These are phyloP conservation scores for Harringtonia lauricola DNA, from an alignment of 2,329 filamentous ascomycete species.

Conservation along the genomic window DNA sequence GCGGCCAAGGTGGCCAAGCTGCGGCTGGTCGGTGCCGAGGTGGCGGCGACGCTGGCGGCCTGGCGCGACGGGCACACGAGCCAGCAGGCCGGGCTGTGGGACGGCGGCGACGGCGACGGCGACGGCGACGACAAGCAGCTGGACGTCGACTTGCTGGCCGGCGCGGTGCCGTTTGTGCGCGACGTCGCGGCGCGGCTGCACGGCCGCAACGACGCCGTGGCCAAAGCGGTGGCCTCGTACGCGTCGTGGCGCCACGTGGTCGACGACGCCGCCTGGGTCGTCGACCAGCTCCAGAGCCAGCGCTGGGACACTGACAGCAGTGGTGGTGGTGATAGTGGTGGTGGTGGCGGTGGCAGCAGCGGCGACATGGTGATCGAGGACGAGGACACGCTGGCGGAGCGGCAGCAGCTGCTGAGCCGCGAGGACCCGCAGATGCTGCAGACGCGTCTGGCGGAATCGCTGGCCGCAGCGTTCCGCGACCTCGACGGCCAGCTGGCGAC, in stretches of 20 bases:
- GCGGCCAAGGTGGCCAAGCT: slow-evolving; percentile 53
- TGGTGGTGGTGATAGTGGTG: slow-evolving; percentile 64
- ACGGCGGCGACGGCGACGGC: not conserved
- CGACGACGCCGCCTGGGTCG: slow-evolving; percentile 50
- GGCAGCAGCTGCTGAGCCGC: slow-evolving; percentile 57
- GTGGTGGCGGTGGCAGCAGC: slow-evolving; percentile 44
- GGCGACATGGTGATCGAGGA: slow-evolving; percentile 55
- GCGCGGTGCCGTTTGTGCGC: slow-evolving; percentile 57
- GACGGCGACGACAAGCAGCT: slow-evolving; percentile 27
- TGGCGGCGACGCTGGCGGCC: slow-evolving; percentile 47
- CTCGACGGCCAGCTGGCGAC: slow-evolving; percentile 44
- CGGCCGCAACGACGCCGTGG: slow-evolving; percentile 59
- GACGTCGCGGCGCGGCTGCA: slow-evolving; percentile 59
- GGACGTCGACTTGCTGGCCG: slow-evolving; percentile 52
- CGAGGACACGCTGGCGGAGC: slow-evolving; percentile 55
- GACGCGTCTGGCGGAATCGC: slow-evolving; percentile 20
- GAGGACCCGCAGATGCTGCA: slow-evolving; percentile 35
- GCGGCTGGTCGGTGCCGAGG: slow-evolving; percentile 51
- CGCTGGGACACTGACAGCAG: slow-evolving; percentile 68
- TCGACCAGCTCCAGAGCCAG: slow-evolving; percentile 54
- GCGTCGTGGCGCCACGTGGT: slow-evolving; percentile 64
- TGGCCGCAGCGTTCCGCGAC: slow-evolving; percentile 23
- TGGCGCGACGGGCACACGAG: slow-evolving; percentile 47
- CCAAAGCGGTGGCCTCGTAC: slow-evolving; percentile 51
- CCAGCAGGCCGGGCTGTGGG: slow-evolving; percentile 52